These are phyloP conservation scores for Ascochyta koolunga DNA, from an alignment of 2,329 filamentous ascomycete species.

Conservation along the genomic window DNA sequence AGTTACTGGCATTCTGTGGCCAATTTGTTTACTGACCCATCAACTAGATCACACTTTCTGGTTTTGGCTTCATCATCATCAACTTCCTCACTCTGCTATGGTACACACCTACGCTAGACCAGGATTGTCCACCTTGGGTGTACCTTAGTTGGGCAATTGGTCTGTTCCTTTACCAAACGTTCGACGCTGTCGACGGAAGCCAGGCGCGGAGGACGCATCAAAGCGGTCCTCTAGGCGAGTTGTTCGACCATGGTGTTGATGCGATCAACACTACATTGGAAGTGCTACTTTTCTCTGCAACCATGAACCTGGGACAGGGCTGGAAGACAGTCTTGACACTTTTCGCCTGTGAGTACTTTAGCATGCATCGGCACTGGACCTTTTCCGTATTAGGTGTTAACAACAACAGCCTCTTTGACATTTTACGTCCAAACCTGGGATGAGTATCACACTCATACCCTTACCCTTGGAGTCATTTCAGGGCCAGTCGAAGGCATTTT, in stretches of 20 bases:
- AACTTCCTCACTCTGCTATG: constrained; percentile 93
- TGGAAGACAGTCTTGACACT: constrained; percentile 86
- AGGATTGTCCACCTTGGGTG: constrained; percentile 93
- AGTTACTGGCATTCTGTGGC: not conserved
- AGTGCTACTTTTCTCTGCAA: constrained; percentile 86
- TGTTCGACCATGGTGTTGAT: constrained; percentile 97
- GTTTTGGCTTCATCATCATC: constrained; percentile 85
- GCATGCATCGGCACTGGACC: not conserved
- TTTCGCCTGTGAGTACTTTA: constrained; percentile 69
- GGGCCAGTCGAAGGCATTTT: constrained; percentile 95
- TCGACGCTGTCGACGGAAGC: constrained; percentile 93
- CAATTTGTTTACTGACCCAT: not conserved
- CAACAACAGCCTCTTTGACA: constrained; percentile 74
- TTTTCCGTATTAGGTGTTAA: not conserved
- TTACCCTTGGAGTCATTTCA: constrained; percentile 89
- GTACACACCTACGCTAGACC: constrained; percentile 93
- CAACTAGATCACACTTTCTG: constrained; percentile 78
- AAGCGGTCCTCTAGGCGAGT: constrained; percentile 90
- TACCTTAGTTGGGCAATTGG: constrained; percentile 91
- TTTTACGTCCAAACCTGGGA: constrained; percentile 99
- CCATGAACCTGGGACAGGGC: constrained; percentile 90
- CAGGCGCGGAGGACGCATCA: constrained; percentile 92
- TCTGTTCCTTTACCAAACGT: constrained; percentile 95
- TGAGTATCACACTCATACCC: constrained; percentile 96
- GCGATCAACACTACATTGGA: constrained; percentile 96